Percentiles rank a stretch among this genome's conserved stretches.
Conservation (phyloP, 805 yeast genomes). For the Starmerella gropengiesseri region DNA sequence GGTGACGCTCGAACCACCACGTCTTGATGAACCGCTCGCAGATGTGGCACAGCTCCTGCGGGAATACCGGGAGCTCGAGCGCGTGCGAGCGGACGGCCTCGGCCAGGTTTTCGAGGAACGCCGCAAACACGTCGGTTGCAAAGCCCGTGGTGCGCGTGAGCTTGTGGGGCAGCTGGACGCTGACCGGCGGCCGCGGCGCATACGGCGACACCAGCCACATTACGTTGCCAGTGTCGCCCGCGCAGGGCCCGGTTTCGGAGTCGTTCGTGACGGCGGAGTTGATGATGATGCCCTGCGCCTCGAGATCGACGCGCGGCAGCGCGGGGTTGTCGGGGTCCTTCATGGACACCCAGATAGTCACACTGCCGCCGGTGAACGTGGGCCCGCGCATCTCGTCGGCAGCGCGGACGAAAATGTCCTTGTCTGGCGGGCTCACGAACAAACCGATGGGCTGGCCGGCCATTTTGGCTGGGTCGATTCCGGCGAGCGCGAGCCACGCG, state of each 20-base stretch:
- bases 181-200: slow-evolving; percentile 47
- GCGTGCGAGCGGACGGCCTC: slow-evolving; percentile 53
- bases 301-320: slow-evolving; percentile 28
- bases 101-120: slow-evolving; percentile 55
- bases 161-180: slow-evolving; percentile 40
- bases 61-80: slow-evolving; percentile 57
- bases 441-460: slow-evolving; percentile 23
- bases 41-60: slow-evolving; percentile 73
- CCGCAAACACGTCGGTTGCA: slow-evolving; percentile 74
- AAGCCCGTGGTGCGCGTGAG: slow-evolving; percentile 73
- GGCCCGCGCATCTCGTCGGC: slow-evolving; percentile 29
- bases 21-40: slow-evolving; percentile 87
- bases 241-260: slow-evolving; percentile 14
- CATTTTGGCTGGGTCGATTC: slow-evolving; percentile 34
- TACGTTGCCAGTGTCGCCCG: slow-evolving; percentile 30
- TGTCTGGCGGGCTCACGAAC: slow-evolving; percentile 24
- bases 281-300: slow-evolving; percentile 87
- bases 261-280: slow-evolving; percentile 35
- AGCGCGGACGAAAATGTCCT: slow-evolving; percentile 26
- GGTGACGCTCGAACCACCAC: slow-evolving; percentile 93
- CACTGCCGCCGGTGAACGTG: slow-evolving; percentile 17
- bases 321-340: slow-evolving; percentile 1
- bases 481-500: slow-evolving; percentile 52
- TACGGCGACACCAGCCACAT: slow-evolving; percentile 86
- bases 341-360: slow-evolving; percentile 19